Percentiles rank a stretch among this genome's conserved stretches.
Evolutionary conservation across 2,329 filamentous ascomycete species (phyloP).

Genomic region (Amylocarpus encephaloides): DNA sequence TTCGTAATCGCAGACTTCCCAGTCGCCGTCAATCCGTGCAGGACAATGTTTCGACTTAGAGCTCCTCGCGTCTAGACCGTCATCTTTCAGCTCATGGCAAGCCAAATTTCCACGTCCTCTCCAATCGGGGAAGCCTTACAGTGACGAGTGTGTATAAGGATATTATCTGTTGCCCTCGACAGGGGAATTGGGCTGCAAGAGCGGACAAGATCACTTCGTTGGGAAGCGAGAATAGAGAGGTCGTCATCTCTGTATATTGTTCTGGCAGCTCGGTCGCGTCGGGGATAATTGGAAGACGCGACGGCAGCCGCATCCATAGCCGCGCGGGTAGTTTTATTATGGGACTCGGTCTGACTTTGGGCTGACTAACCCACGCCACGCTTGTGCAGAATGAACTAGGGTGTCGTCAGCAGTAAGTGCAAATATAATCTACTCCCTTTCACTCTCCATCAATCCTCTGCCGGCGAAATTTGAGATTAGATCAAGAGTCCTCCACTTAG

Average conservation of each 20-base stretch:
- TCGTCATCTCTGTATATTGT: constrained; percentile 26
- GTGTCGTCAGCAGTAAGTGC: background rate
- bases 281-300: constrained; percentile 8
- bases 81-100: background rate
- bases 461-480: no score
- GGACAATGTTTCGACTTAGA: constrained; percentile 52
- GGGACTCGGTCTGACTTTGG: background rate
- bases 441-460: background rate
- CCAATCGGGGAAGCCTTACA: constrained; percentile 14
- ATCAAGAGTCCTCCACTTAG: no score
- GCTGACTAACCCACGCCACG: background rate
- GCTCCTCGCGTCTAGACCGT: constrained; percentile 13
- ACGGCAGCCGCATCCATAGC: constrained; percentile 4
- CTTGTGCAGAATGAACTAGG: constrained; percentile 15
- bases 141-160: constrained; percentile 48
- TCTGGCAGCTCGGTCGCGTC: constrained; percentile 7
- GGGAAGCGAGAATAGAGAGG: constrained; percentile 44
- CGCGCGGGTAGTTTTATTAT: background rate
- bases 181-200: constrained; percentile 46
- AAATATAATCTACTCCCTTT: background rate
- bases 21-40: constrained; percentile 80
- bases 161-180: constrained; percentile 53
- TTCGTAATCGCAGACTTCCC: constrained; percentile 72
- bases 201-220: constrained; percentile 44
- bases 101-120: background rate